Base-by-base conservation (phyloP, 2,329 filamentous ascomycete species). In the Calonectria henricotiae region DNA sequence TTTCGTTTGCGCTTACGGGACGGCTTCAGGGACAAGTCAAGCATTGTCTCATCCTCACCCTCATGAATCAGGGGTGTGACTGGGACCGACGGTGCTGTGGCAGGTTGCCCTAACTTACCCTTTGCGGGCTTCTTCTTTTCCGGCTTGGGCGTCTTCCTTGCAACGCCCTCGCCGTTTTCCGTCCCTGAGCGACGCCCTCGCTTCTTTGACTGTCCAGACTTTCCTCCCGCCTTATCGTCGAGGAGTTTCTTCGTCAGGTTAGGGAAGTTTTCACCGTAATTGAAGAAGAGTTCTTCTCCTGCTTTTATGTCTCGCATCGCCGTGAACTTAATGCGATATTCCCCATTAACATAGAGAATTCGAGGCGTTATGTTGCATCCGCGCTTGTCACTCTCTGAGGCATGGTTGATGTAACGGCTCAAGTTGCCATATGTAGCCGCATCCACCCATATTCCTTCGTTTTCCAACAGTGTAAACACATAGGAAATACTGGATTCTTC, bases 391-490 rank as follows among this genome's bases (percentile, higher is more conserved):
- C 81, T 80, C 58, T 86, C 85, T 1, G 86, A 86, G 15, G 92
- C 91, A 76, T 96, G 93, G 80, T 97, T 96, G 80, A 96, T 94
- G 82, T 95, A 96, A 4, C 94, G 90, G 55, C 92, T 91, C 73
- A 95, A 91, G 79, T 96, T 96, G 61, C 94, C 94, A 73, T 92
- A 92, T 47, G 90, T 90, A 23, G 92, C 93, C 7, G 91, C 91
- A 78, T 96, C 94, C 20, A 96, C 88, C 89, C 89, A 90, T 43
- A 89, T 89, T 47, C 89, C 89, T 73, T 90, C 89, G 23, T 88
- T 84, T 68, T 90, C 89, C 17, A 90, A 81, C 2, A 91, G 81
- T 0, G 88, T 90, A 68, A 91, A 91, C 37, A 90, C 84, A 67
- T 90, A 94, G n/a, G 90, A 92, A 5, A 90, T 87, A 74, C 89